Evolutionary conservation across 2,329 filamentous ascomycete genomes (phyloP).

Genomic region (Aspergillus sp.): DNA sequence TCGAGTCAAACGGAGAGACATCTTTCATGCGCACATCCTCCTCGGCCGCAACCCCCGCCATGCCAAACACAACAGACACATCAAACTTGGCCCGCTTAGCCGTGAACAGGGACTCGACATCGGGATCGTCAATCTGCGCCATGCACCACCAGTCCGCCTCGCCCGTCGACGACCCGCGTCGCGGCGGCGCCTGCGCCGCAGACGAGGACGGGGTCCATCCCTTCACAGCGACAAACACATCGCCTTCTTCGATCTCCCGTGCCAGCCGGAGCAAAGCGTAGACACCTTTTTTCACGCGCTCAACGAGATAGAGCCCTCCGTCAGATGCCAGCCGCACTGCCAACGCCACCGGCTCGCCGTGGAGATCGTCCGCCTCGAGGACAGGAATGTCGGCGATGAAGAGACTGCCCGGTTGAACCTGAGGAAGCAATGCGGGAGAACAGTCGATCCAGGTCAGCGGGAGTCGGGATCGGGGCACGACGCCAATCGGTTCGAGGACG

Average conservation of each 20-base stretch:
- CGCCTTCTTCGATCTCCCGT: constrained; percentile 35
- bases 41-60: constrained; percentile 4
- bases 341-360: constrained; percentile 25
- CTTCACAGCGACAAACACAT: constrained; percentile 39
- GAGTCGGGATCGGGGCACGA: constrained; percentile 36
- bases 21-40: constrained; percentile 7
- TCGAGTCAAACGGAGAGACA: constrained; percentile 19
- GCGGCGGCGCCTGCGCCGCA: constrained; percentile 1
- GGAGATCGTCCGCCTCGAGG: constrained; percentile 30
- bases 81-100: constrained; percentile 25
- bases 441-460: constrained; percentile 42
- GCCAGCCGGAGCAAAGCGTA: constrained; percentile 40
- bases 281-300: constrained; percentile 38
- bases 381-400: constrained; percentile 38
- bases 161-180: constrained; percentile 2
- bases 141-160: constrained; percentile 33
- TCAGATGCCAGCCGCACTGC: constrained; percentile 29
- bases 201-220: constrained; percentile 20
- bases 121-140: constrained; percentile 33
- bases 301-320: constrained; percentile 37
- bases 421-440: constrained; percentile 20
- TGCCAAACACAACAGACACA: constrained; percentile 32
- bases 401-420: constrained; percentile 33
- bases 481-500: constrained; percentile 34
- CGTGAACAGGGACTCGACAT: constrained; percentile 14